Conservation (phyloP, 2,329 filamentous ascomycete species). For the Colletotrichum sp. region DNA sequence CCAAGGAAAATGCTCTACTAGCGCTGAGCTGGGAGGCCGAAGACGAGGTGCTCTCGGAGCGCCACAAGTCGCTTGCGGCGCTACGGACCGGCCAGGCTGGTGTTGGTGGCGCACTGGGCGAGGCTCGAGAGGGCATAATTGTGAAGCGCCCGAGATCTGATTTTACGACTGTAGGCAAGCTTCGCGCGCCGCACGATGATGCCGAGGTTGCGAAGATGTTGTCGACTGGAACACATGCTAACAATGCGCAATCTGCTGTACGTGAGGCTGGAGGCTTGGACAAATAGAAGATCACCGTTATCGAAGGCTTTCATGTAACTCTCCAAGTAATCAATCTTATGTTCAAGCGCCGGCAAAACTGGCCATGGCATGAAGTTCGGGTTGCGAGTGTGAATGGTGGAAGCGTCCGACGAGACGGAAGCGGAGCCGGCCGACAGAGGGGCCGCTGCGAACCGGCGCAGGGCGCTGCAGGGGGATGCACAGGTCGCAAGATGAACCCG, state of each 20-base stretch:
- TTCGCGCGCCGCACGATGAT: no score
- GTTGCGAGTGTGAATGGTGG: neutral
- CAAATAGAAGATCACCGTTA: no score
- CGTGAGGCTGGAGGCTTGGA: no score
- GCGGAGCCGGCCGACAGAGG: constrained; percentile 20
- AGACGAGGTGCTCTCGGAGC: neutral
- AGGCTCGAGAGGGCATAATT: neutral
- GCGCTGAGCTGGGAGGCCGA: neutral
- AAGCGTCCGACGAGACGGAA: constrained; percentile 5
- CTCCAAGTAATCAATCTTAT: no score
- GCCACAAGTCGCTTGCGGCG: neutral
- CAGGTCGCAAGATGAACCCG: neutral
- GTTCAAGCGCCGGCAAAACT: no score
- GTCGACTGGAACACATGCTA: no score
- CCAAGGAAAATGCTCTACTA: neutral
- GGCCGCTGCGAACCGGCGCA: neutral
- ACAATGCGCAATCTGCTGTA: no score
- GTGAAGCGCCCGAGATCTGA: no score
- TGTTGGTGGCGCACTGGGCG: neutral
- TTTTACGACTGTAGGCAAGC: no score
- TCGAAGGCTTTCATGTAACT: no score
- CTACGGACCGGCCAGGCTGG: neutral
- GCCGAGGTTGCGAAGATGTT: no score
- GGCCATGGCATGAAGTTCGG: neutral
- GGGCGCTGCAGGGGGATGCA: neutral